These are phyloP conservation scores for Brettanomyces anomalus DNA, from an alignment of 805 yeast genomes.

Conservation along the genomic window DNA sequence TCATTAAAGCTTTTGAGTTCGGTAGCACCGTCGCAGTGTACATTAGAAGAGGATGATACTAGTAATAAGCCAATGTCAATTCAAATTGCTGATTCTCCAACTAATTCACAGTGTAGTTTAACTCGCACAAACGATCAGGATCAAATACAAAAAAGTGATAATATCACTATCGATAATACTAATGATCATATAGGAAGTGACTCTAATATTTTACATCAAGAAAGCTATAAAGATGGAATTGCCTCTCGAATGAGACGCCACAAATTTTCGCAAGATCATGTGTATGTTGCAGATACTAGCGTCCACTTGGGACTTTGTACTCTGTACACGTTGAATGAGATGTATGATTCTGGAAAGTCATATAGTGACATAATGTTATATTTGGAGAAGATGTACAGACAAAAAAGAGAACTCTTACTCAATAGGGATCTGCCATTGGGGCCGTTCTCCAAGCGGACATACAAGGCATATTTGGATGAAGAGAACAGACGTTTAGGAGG, in stretches of 20 bases:
- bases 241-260: slow-evolving; percentile 17
- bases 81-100: no score
- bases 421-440: slow-evolving; percentile 22
- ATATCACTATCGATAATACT: no score
- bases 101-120: no score
- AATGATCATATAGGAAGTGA: no score
- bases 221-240: no score
- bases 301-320: slow-evolving; percentile 25
- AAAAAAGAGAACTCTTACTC: slow-evolving; percentile 16
- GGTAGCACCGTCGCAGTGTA: no score
- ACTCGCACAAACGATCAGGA: no score
- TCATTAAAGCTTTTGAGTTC: no score
- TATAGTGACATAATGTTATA: slow-evolving; percentile 19
- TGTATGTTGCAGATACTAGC: slow-evolving; percentile 27
- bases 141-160: no score
- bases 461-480: slow-evolving; percentile 14
- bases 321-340: slow-evolving; percentile 17
- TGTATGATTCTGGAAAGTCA: slow-evolving; percentile 22
- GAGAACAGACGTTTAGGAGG: slow-evolving; percentile 8
- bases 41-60: no score
- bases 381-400: slow-evolving; percentile 18
- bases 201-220: no score
- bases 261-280: slow-evolving; percentile 26
- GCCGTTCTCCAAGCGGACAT: slow-evolving; percentile 19
- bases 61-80: no score